Percentiles rank a stretch among this genome's conserved stretches.
Evolutionary conservation across 2,329 filamentous ascomycete species (phyloP).

Genomic region (Nothopassalora personata): DNA sequence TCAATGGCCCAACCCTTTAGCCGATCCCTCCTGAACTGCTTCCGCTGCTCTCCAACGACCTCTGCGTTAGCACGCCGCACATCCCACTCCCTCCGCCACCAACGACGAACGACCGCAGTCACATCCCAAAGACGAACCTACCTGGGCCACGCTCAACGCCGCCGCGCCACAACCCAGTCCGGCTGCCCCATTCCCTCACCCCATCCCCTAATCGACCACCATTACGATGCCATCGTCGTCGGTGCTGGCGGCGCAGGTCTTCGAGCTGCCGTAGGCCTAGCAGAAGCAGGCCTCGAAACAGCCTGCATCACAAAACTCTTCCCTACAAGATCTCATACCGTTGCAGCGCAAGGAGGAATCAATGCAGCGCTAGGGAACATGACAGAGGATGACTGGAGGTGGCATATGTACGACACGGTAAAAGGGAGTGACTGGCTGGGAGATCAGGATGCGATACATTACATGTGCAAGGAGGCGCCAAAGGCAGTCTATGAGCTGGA

Average conservation of each 20-base stretch:
- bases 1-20: conserved; percentile 14
- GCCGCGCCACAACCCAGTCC: conserved; percentile 25
- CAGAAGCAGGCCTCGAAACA: conserved; percentile 60
- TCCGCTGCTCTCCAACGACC: conserved; percentile 7
- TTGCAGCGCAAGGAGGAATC: conserved; percentile 63
- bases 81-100: conserved; percentile 7
- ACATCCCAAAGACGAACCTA: conserved; percentile 17
- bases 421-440: conserved; percentile 57
- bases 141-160: conserved; percentile 24
- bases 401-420: conserved; percentile 58
- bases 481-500: conserved; percentile 52
- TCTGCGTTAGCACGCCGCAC: conserved; percentile 7
- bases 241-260: conserved; percentile 59
- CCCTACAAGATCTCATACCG: conserved; percentile 57
- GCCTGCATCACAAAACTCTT: conserved; percentile 62
- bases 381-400: conserved; percentile 53
- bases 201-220: conserved; percentile 93
- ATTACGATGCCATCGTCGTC: conserved; percentile 65
- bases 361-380: conserved; percentile 55
- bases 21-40: conserved; percentile 14
- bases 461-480: conserved; percentile 54
- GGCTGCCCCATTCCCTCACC: conserved; percentile 41
- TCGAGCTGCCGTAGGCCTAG: conserved; percentile 58
- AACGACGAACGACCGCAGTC: not conserved
- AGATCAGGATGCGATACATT: conserved; percentile 56